Percentiles rank a stretch among this genome's conserved stretches.
phyloP scores from a whole-genome alignment of 2,329 filamentous ascomycete species.

The Colletotrichum lentis region DNA sequence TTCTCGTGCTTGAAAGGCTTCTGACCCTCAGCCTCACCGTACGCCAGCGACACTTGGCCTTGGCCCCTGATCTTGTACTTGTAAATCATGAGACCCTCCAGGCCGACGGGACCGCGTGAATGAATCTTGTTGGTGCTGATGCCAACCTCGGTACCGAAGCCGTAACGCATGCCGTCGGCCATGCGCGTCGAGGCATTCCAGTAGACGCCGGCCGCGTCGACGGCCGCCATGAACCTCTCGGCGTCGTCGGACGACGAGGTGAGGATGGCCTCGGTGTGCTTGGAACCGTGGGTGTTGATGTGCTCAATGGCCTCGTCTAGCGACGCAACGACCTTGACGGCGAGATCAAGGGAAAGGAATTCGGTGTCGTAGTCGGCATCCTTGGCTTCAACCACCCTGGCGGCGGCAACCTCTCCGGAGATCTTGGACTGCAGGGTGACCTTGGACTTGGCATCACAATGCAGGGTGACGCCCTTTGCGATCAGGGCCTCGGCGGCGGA shows the following conservation, averaged over 20 bases:
- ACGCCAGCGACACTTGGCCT: slow-evolving; percentile 83
- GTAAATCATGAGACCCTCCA: slow-evolving; percentile 96
- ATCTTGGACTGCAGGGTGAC: slow-evolving; percentile 60
- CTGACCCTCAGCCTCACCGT: slow-evolving; percentile 71
- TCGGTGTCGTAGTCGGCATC: slow-evolving; percentile 85
- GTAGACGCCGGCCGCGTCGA: slow-evolving; percentile 93
- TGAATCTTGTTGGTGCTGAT: slow-evolving; percentile 99
- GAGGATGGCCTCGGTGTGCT: slow-evolving; percentile 93
- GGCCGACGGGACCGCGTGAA: slow-evolving; percentile 87
- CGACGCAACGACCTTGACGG: slow-evolving; percentile 78
- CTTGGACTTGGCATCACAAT: slow-evolving; percentile 78
- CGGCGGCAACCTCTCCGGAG: slow-evolving; percentile 42
- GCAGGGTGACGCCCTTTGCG: slow-evolving; percentile 79
- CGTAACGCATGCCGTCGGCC: slow-evolving; percentile 95
- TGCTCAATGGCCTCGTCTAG: slow-evolving; percentile 80
- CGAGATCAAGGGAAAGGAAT: slow-evolving; percentile 84
- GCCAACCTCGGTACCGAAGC: slow-evolving; percentile 96
- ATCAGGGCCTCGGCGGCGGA: slow-evolving; percentile 76
- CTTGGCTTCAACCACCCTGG: slow-evolving; percentile 69
- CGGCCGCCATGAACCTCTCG: slow-evolving; percentile 81
- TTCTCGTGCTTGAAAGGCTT: slow-evolving; percentile 67
- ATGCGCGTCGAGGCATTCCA: slow-evolving; percentile 97
- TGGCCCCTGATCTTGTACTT: slow-evolving; percentile 90
- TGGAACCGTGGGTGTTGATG: slow-evolving; percentile 91
- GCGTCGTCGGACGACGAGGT: slow-evolving; percentile 74